Base-by-base conservation (phyloP, 1,139 yeast genomes). In the Scheffersomyces lignicola region DNA sequence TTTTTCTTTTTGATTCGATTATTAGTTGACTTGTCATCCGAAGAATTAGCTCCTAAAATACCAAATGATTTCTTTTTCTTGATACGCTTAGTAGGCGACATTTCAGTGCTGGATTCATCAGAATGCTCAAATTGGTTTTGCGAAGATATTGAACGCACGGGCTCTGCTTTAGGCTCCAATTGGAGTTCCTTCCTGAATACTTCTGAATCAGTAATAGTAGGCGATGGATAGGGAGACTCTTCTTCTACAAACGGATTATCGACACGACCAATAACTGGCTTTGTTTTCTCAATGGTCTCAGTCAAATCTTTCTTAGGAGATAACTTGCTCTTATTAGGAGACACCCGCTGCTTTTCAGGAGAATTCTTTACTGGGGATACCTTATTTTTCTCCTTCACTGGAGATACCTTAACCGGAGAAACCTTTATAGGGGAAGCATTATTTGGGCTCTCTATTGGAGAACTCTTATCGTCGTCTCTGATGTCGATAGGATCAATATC, bases 1-100 rank as follows among this genome's bases (percentile, higher is more conserved):
- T 60, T 61, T 48, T 65, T 65, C 54, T 61, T 64, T 43, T 58
- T 60, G 38, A 58, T 45, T 29, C 47, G 49, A 40, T 57, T 59
- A 15, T 34, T 42, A 13, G 38, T 26, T 2, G 33, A 13, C 18
- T 14, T 15, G 18, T 26, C 29, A 16, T 26, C 29, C 3, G 29
- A 15, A 9, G n/a, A 8, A 4, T 16, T 14, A 5, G 18, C 48
- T 8, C 40, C 46, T 11, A 56, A 40, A 6, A 50, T 33, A 3
- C 60, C 62, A 42, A 58, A 55, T 5, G 59, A 51, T 38, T 57
- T 57, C 45, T 54, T 57, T 31, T 49, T 51, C 22, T 42, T 47
- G 23, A 40, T 25, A 21, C 34, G 37, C 32, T 44, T 49, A 9
- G 27, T 26, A 4, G 54, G 49, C 1, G 56, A 44, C 3, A 49